Base-by-base conservation (phyloP, 495 filamentous ascomycete species). In the Rostrohypoxylon terebratum region DNA sequence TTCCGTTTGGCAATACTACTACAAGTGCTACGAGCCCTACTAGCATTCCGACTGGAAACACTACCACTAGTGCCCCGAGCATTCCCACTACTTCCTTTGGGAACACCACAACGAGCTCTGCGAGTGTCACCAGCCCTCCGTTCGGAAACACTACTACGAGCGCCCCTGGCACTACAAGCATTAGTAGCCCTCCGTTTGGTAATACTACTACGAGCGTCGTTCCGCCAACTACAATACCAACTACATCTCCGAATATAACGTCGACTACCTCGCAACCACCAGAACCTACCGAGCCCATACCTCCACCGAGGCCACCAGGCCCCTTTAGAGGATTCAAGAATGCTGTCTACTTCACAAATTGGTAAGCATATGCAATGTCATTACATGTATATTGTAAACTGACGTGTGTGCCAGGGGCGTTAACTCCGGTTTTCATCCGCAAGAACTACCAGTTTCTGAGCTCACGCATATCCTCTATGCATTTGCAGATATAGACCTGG, bases 391-490 rank as follows among this genome's bases (percentile, higher is more conserved):
- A 3, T 8, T 14, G 16, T 23, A 40, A 68, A 25, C 66, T 74
- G 16, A 74, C 47, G 59, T 4, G 5, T 14, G 11, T 31, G 53
- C 33, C 21, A 74, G 71, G 71, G 71, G 71, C 16, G 50, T 74
- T 13, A 74, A 74, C 66, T 53, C 66, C 51, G 66, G 66, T 16
- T 74, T 58, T 36, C 59, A 70, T 21, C 94, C 94, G 0, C 93
- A 97, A 71, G 91, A 97, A 77, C 83, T 99, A 14, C 95, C 94
- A 2, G 92, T 89, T 5, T 88, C 93, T 47, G 93, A 97, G 59
- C 83, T 99, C 33, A 99, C 95, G 0, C 96, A 99, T 81, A 83
- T 98, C 4, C 88, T 98, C 14, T 99, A 87, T 68, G 84, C 89
- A 36, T 92, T 92, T 74, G 90, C 87, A 80, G 45, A 79, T 77